Evolutionary conservation across 805 yeast species (phyloP).

Genomic region (Saccharomycopsis schoenii): DNA sequence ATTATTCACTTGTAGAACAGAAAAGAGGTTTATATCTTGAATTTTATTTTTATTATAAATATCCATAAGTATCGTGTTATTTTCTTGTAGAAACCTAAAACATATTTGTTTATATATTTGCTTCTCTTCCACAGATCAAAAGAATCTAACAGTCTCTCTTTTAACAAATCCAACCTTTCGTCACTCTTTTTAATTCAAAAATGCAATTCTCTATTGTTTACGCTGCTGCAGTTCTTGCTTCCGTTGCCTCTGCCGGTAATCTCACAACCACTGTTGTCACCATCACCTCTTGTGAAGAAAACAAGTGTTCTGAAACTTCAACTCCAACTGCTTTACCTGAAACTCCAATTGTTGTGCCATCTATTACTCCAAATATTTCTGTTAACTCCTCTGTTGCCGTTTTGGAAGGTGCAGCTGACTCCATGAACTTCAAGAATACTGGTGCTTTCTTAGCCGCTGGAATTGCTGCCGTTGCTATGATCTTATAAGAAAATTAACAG

Average conservation of each 20-base stretch:
- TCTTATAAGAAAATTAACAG: neutral
- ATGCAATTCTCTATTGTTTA: neutral
- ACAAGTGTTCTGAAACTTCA: slow-evolving; percentile 1
- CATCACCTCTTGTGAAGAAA: slow-evolving; percentile 15
- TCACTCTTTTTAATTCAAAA: neutral
- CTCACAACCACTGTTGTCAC: slow-evolving; percentile 10
- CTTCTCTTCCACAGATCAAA: neutral
- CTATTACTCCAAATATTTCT: slow-evolving; percentile 11
- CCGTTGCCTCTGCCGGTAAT: slow-evolving; percentile 1
- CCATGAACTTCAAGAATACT: neutral
- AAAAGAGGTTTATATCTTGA: no score
- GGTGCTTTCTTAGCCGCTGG: slow-evolving; percentile 1
- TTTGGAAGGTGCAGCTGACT: neutral
- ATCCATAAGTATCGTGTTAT: neutral
- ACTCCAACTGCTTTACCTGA: neutral
- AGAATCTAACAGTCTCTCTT: neutral
- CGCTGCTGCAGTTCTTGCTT: neutral
- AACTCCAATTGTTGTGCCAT: neutral
- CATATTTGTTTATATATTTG: neutral
- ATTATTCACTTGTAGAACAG: no score
- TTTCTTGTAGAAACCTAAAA: neutral
- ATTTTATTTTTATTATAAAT: no score
- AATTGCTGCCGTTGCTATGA: neutral
- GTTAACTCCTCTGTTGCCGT: slow-evolving; percentile 9
- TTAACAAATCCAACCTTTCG: neutral